phyloP scores from a whole-genome alignment of 2,329 filamentous ascomycete species.

The Stemphylium lycopersici region DNA sequence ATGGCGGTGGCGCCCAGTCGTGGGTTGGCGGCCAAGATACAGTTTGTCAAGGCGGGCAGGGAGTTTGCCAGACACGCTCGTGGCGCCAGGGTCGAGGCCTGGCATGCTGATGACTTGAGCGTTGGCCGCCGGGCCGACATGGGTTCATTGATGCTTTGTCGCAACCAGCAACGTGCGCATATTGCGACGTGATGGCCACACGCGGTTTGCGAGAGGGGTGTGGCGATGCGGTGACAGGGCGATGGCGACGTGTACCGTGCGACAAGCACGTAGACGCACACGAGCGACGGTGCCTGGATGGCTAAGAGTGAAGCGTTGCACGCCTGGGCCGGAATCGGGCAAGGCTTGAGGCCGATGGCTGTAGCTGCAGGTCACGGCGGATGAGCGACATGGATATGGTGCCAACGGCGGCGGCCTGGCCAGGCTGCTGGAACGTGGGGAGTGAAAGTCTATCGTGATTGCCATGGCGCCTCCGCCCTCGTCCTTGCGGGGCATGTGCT shows the following conservation, averaged over 20 bases:
- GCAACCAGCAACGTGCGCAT: background rate
- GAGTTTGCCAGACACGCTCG: constrained; percentile 17
- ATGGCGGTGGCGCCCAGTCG: constrained; percentile 19
- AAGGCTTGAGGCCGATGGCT: background rate
- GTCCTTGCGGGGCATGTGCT: too few species aligned
- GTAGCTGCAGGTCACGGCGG: constrained; percentile 10
- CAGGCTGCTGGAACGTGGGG: constrained; percentile 20
- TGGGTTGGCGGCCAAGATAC: constrained; percentile 6
- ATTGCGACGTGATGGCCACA: background rate
- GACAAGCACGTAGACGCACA: background rate
- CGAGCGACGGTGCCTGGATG: background rate
- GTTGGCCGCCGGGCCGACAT: background rate
- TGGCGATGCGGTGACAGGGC: background rate
- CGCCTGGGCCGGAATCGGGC: constrained; percentile 3
- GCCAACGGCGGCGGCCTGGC: constrained; percentile 13
- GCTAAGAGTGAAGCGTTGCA: constrained; percentile 2
- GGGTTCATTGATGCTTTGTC: background rate
- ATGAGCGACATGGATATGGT: constrained; percentile 10
- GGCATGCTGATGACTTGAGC: background rate
- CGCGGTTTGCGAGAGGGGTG: background rate
- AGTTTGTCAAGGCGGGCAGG: background rate
- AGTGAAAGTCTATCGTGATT: background rate
- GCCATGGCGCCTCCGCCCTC: background rate
- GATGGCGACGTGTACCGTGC: constrained; percentile 1
- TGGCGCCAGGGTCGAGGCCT: constrained; percentile 3